Base-by-base conservation (phyloP, 1,139 yeast genomes). In the Diutina rugosa region DNA sequence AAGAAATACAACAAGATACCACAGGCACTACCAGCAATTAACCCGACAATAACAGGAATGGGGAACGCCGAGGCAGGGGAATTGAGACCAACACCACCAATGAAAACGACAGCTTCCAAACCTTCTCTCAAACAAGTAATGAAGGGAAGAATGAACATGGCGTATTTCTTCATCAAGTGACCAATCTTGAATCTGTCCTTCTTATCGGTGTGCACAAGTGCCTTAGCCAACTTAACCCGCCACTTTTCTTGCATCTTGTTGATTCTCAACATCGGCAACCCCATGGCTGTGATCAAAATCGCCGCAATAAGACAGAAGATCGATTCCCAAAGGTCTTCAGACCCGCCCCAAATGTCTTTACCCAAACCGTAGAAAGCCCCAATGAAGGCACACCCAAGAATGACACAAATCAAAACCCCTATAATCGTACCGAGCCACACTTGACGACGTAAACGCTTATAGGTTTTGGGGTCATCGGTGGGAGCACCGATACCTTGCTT, bases 321-420 rank as follows among this genome's bases (percentile, higher is more conserved):
- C 67, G 96, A 97, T 74, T 91, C 98, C 89, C 96, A 91, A 59
- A 90, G 78, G 67, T 91, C 97, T 69, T 91, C 98, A 56, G 96
- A 83, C 51, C 74, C 68, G 16, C 89, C 73, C 97, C 97, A 91
- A 60, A 90, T 73, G 75, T 91, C 95, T 44, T 82, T 80, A 56
- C 90, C 90, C 52, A 90, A 76, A 46, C 85, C 71, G 66, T 91
- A 90, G 69, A 88, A 91, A 49, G 87, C 83, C 63, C 90, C 90
- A 65, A 91, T 89, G 70, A 91, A 90, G 14, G 86, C 86, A 67
- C 87, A 84, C 61, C 98, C 98, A 60, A 91, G 75, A 58, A 84
- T 68, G 59, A 90, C 71, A 77, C 97, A 90, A 46, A 88, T 68
- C 12, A 87, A 56, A 6, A 91, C 74, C 56, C 98, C 98, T 35